These are phyloP conservation scores for Diutina pseudorugosa DNA, from an alignment of 1,139 yeast genomes.

Conservation along the genomic window DNA sequence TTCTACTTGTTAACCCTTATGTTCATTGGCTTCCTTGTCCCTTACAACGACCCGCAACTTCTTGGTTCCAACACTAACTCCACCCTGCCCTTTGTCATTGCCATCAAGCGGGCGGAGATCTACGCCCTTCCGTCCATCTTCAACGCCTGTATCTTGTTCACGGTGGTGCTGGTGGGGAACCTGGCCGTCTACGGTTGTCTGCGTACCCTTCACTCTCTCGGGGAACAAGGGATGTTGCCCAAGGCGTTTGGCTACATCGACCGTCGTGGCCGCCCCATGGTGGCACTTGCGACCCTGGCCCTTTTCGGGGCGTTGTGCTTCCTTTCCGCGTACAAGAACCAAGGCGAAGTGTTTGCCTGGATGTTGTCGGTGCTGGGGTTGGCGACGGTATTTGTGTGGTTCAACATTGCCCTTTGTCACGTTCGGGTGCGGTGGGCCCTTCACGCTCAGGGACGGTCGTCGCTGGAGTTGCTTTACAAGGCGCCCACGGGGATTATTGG, in stretches of 20 bases:
- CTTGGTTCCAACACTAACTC: slow-evolving; percentile 1
- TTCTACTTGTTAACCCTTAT: slow-evolving; percentile 12
- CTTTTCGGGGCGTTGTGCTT: background rate
- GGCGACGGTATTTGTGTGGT: slow-evolving; percentile 3
- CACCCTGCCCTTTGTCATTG: slow-evolving; percentile 3
- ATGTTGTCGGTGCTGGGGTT: background rate
- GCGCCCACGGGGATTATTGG: slow-evolving; percentile 1
- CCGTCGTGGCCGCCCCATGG: background rate
- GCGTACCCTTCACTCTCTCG: slow-evolving; percentile 1
- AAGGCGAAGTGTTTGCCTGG: slow-evolving; percentile 3
- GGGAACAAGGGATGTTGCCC: background rate
- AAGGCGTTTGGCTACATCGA: background rate
- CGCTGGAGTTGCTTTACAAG: background rate
- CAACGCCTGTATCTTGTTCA: background rate
- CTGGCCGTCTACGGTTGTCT: slow-evolving; percentile 1
- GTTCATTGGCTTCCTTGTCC: slow-evolving; percentile 9
- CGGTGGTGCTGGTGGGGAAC: slow-evolving; percentile 2
- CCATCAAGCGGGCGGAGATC: background rate
- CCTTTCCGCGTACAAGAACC: background rate
- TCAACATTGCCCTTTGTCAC: background rate
- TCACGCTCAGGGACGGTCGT: slow-evolving; percentile 1
- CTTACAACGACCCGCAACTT: slow-evolving; percentile 9
- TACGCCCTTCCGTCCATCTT: background rate
- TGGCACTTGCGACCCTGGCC: background rate
- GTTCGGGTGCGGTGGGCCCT: slow-evolving; percentile 1